Base-by-base conservation (phyloP, 1,139 yeast species). In the Scheffersomyces cryptocercus region DNA sequence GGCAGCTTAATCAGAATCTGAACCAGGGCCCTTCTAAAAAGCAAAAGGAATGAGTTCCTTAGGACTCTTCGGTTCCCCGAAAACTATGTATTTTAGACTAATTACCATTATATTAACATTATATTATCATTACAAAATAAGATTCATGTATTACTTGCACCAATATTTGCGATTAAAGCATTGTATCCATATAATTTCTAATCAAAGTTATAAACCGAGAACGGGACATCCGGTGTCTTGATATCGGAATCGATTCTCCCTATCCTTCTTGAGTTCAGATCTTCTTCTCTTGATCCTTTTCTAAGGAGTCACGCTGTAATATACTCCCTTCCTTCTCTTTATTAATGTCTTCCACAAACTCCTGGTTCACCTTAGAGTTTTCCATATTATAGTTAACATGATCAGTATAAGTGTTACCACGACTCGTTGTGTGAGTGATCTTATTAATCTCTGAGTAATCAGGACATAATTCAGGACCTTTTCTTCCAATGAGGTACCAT, bases 401-500 rank as follows among this genome's bases (percentile, higher is more conserved):
- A 28, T 54, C 51, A 26, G 46, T 54, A 30, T 53, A 58, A 16
- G 64, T 57, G 43, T 61, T 62, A 29, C 65, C 54, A 13, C 35
- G 29, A 13, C 41, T 56, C 12, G 41, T 36, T 24, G 49, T 49
- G 42, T 58, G 53, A 13, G 55, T 54, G 29, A 67, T 61, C 48
- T 59, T 64, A 50, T 58, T 67, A 44, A 72, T 62, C 55, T 75
- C 80, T 24, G 83, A 75, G 59, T 72, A 69, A 57, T 79, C 84
- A 16, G 82, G 82, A 52, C 80, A 73, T 47, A 79, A 67, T 46
- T 65, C 62, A 11, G 75, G 67, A 54, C 82, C 82, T 48, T 65
- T 70, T 66, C 84, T 72, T 38, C 82, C 82, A 55, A 79, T 68
- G 41, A 75, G 45, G 58, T 79, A 78, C 84, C 85, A 81, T 40